Percentiles rank a stretch among this genome's conserved stretches.
These are phyloP conservation scores for Sarocladiaceae sp. DNA, from an alignment of 2,329 filamentous ascomycete species.

Conservation along the genomic window DNA sequence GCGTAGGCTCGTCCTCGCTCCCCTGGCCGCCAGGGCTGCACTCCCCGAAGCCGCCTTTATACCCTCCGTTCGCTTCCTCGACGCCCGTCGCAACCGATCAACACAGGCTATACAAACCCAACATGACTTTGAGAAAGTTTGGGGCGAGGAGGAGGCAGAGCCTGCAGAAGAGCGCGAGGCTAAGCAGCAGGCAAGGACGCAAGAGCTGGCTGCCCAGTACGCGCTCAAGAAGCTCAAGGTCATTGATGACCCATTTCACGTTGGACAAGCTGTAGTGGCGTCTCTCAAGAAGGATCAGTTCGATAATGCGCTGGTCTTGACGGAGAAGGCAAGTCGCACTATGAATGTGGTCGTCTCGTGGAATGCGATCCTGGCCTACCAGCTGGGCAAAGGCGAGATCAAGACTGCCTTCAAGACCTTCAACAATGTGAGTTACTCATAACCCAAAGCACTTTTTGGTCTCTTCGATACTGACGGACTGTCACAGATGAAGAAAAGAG, in stretches of 20 bases:
- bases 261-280: constrained; percentile 60
- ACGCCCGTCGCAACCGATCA: not conserved
- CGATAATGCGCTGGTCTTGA: constrained; percentile 61
- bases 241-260: constrained; percentile 63
- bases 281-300: constrained; percentile 53
- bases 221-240: constrained; percentile 53
- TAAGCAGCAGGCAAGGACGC: not conserved
- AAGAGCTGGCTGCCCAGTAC: constrained; percentile 10
- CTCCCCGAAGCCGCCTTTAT: not conserved
- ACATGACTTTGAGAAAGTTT: constrained; percentile 1
- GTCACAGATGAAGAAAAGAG: constrained; percentile 85
- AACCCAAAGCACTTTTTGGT: constrained; percentile 6
- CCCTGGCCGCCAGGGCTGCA: not conserved
- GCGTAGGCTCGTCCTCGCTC: constrained; percentile 13
- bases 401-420: constrained; percentile 70
- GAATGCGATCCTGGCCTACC: constrained; percentile 77
- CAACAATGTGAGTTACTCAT: constrained; percentile 61
- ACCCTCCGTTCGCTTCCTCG: not conserved
- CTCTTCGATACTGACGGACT: constrained; percentile 11
- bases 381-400: constrained; percentile 54
- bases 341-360: constrained; percentile 67
- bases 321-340: constrained; percentile 59
- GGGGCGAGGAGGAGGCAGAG: not conserved
- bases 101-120: not conserved
- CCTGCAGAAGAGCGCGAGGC: constrained; percentile 3